phyloP scores from a whole-genome alignment of 2,329 filamentous ascomycete species.

The Diaporthe eres region DNA sequence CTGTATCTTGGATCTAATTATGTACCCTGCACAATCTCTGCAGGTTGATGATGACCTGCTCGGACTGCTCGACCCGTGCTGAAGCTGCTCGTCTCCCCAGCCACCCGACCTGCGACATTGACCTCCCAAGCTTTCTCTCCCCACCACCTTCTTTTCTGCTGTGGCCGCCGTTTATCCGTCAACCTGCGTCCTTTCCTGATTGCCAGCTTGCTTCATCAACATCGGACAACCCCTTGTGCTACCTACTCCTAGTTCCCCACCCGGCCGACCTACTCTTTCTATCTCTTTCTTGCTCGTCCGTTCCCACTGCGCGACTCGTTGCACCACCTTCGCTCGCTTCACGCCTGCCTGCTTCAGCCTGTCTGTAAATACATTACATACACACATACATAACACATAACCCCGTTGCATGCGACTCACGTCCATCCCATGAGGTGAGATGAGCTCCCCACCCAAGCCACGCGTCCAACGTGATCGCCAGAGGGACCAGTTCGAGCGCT shows the following conservation, averaged over 20 bases:
- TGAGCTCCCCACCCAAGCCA: conserved; percentile 40
- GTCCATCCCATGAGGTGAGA: conserved; percentile 31
- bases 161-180: background rate
- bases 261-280: background rate
- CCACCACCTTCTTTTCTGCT: conserved; percentile 28
- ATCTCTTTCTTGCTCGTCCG: background rate
- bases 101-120: conserved; percentile 4
- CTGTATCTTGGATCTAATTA: background rate
- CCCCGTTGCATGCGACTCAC: conserved; percentile 1
- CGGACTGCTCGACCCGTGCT: background rate
- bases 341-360: background rate
- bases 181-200: background rate
- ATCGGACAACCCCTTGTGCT: background rate
- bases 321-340: conserved; percentile 12
- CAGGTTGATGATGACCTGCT: background rate
- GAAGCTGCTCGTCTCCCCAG: conserved; percentile 6
- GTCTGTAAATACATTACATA: background rate
- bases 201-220: conserved; percentile 13
- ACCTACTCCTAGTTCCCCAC: conserved; percentile 1
- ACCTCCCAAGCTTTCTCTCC: conserved; percentile 9
- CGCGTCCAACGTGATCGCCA: conserved; percentile 40
- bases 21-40: background rate
- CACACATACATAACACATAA: conserved; percentile 9
- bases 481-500: conserved; percentile 36
- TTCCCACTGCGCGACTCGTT: conserved; percentile 18